phyloP scores from a whole-genome alignment of 139 green algal species.

The Chlorella ohadii region DNA sequence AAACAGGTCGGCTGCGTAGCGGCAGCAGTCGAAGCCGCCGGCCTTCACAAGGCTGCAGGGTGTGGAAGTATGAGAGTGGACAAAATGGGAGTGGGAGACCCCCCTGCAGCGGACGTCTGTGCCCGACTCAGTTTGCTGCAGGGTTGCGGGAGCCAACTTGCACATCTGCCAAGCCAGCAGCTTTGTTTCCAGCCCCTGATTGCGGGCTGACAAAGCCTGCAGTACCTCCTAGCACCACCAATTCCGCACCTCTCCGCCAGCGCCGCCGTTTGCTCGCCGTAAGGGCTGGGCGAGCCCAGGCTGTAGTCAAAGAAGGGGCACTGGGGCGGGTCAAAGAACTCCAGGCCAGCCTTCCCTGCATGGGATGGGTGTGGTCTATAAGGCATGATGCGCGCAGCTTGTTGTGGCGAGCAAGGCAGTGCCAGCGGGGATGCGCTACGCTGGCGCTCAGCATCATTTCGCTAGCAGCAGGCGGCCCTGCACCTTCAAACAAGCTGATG shows the following conservation, averaged over 20 bases:
- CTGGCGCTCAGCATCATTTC: too few species aligned
- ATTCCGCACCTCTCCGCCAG: conserved; percentile 10
- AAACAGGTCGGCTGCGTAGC: conserved; percentile 47
- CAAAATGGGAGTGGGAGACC: too few species aligned
- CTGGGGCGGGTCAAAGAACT: conserved; percentile 63
- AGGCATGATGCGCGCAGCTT: neutral
- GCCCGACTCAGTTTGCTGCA: too few species aligned
- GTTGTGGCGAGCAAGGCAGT: neutral
- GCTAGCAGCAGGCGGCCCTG: too few species aligned
- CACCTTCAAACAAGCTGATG: too few species aligned
- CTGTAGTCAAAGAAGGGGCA: conserved; percentile 64
- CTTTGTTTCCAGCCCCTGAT: neutral
- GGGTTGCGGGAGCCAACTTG: too few species aligned
- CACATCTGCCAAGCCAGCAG: too few species aligned
- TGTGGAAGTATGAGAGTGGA: too few species aligned
- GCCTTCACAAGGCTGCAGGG: conserved; percentile 14
- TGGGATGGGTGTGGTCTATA: neutral
- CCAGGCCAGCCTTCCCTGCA: conserved; percentile 38
- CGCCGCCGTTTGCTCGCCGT: conserved; percentile 64
- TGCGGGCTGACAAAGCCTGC: neutral
- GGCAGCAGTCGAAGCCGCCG: conserved; percentile 43
- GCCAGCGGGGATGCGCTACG: neutral
- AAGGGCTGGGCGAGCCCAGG: conserved; percentile 56
- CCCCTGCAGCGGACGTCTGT: too few species aligned
- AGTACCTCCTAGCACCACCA: neutral